A percentile compares a stretch with the other conserved stretches of the same genome.
Evolutionary conservation across 2,329 filamentous ascomycete genomes (phyloP).

Genomic region (Penicillium sp.): DNA sequence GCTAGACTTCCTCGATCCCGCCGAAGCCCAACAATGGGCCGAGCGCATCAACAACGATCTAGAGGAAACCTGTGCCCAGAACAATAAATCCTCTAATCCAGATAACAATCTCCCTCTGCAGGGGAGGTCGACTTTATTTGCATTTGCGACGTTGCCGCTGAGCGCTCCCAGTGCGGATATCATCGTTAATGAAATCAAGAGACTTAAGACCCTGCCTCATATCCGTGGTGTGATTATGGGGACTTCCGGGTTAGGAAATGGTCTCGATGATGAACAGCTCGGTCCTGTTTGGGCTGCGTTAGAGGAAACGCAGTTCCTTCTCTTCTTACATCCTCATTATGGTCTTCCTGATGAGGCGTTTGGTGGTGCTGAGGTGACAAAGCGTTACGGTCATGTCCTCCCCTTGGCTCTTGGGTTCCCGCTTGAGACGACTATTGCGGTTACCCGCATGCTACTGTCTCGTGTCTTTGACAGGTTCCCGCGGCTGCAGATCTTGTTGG

Average conservation of each 20-base stretch:
- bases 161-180: conserved; percentile 65
- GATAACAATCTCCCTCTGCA: conserved; percentile 19
- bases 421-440: conserved; percentile 87
- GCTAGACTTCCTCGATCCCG: conserved; percentile 74
- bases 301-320: conserved; percentile 61
- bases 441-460: conserved; percentile 81
- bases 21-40: conserved; percentile 64
- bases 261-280: conserved; percentile 74
- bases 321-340: conserved; percentile 92
- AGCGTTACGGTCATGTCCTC: conserved; percentile 81
- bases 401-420: conserved; percentile 85
- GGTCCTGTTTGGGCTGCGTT: conserved; percentile 71
- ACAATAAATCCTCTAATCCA: conserved; percentile 29
- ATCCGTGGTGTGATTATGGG: conserved; percentile 87
- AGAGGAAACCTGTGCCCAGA: conserved; percentile 64
- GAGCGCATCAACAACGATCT: conserved; percentile 74
- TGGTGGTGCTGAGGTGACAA: conserved; percentile 68
- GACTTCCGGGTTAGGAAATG: conserved; percentile 74
- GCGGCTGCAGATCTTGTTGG: conserved; percentile 70
- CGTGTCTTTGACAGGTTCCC: conserved; percentile 79
- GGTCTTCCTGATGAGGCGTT: conserved; percentile 79
- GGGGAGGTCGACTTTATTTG: conserved; percentile 69
- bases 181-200: conserved; percentile 60
- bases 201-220: conserved; percentile 62
- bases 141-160: conserved; percentile 79